A percentile compares a stretch with the other conserved stretches of the same genome.
Conservation (phyloP, 2,329 filamentous ascomycete species). For the Alternaria sp. region DNA sequence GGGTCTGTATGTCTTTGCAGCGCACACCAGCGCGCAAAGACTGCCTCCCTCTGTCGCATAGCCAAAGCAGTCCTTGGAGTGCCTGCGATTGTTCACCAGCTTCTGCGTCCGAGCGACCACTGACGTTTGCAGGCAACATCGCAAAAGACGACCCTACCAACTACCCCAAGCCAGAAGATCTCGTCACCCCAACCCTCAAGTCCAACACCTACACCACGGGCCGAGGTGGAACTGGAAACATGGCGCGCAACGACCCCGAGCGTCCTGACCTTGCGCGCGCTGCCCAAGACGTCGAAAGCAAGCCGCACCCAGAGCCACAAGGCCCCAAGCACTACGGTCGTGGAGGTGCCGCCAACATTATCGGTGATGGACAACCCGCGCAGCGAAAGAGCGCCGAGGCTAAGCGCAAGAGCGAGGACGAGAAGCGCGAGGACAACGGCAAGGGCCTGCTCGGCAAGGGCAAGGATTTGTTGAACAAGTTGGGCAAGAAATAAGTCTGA, state of each 20-base stretch:
- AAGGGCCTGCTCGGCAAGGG: constrained; percentile 59
- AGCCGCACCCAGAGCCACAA: constrained; percentile 57
- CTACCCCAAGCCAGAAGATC: constrained; percentile 59
- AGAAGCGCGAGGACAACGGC: constrained; percentile 16
- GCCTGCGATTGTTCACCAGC: not conserved
- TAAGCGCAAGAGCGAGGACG: constrained; percentile 35
- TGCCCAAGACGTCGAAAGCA: constrained; percentile 79
- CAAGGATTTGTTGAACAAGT: constrained; percentile 57
- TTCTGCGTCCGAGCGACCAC: not conserved
- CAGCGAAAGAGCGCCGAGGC: constrained; percentile 37
- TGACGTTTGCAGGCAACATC: constrained; percentile 54
- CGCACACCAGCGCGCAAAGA: not conserved
- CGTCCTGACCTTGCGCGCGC: constrained; percentile 72
- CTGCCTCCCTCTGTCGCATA: not conserved
- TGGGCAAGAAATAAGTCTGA: constrained; percentile 47
- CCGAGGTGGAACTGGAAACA: constrained; percentile 86
- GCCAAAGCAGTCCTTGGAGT: not conserved
- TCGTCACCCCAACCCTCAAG: constrained; percentile 84
- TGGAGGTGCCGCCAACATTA: constrained; percentile 74
- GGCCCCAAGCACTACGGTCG: constrained; percentile 72
- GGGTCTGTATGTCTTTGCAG: not conserved
- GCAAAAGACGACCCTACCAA: constrained; percentile 46
- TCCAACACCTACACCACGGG: constrained; percentile 85
- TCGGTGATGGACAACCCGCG: constrained; percentile 44
- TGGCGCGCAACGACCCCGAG: constrained; percentile 75